Conservation (phyloP, 352 stramenopile species). For the Phytopythium chamaehyphon region DNA sequence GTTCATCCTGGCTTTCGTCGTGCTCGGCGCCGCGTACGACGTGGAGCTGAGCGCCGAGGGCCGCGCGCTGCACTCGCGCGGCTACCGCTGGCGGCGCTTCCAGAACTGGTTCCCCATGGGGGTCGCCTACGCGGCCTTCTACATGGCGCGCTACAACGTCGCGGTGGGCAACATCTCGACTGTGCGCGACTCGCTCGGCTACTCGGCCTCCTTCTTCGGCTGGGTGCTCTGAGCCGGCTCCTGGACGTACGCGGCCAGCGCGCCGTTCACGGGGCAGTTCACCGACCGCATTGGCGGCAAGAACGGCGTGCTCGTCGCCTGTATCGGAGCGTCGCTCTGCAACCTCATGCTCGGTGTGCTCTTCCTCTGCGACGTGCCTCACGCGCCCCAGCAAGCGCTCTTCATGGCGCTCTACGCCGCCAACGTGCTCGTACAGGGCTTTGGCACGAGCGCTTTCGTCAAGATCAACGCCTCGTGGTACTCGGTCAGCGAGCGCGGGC, state of each 20-base stretch:
- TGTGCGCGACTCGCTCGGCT: constrained; percentile 44
- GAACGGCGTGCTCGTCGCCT: constrained; percentile 70
- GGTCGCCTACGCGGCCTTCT: constrained; percentile 69
- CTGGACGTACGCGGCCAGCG: constrained; percentile 66
- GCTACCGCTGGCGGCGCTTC: constrained; percentile 61
- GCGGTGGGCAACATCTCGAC: constrained; percentile 60
- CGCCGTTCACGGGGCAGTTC: constrained; percentile 64
- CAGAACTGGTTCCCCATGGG: constrained; percentile 80
- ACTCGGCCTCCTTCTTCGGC: constrained; percentile 69
- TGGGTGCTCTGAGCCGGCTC: constrained; percentile 70
- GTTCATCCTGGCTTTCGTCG: constrained; percentile 52
- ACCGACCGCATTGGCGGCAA: constrained; percentile 68
- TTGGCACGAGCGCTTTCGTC: constrained; percentile 78
- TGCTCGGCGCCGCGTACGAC: constrained; percentile 52
- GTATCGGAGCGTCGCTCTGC: constrained; percentile 52
- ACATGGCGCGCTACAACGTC: constrained; percentile 78
- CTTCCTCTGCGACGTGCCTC: constrained; percentile 39
- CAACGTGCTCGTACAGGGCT: constrained; percentile 71
- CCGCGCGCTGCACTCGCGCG: constrained; percentile 45
- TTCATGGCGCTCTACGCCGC: constrained; percentile 60
- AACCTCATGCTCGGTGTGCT: constrained; percentile 55
- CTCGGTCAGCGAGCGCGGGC: constrained; percentile 48
- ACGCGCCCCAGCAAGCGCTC: constrained; percentile 27
- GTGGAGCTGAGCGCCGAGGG: constrained; percentile 55
- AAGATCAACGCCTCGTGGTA: constrained; percentile 85